Evolutionary conservation across 495 filamentous ascomycete species (phyloP), one percentile per base, ranked within the genome.

Genomic region (Diplogelasinospora grovesii): DNA sequence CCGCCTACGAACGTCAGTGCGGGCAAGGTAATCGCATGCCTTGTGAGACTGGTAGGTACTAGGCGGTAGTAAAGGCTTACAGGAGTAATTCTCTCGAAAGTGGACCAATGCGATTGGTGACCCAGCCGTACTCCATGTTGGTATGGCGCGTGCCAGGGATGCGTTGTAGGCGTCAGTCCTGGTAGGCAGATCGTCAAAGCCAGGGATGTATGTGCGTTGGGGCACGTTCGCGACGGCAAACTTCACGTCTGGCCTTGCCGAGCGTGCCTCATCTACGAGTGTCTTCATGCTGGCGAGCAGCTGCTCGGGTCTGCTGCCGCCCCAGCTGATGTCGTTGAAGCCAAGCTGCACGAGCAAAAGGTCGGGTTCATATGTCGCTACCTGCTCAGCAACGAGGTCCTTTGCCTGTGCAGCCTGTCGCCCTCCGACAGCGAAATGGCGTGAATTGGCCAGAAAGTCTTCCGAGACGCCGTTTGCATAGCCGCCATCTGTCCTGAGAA

Each of bases 291-390:
- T 53, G 14, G 24, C 45, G 4, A 66, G 45, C 0, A 41, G 43
- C 1, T 43, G 37, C 2, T 25, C n/a, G 1, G 60, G 48, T 5
- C 48, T 47, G 26, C 46, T 48, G 24, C 45, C 34, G 20, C 46
- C 27, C 63, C 60, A 66, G 11, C 41, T 59, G 11, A 66, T 37
- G 32, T 66, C 63, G 43, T 66, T 66, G 39, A 64, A 66, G 3
- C 63, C 63, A 5, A 66, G 51, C 42, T 56, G 14, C 24, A 64
- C 50, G 5, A 66, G 46, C 7, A 54, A 48, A 14, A 51, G 55
- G 43, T 73, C 57, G 3, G 58, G 45, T 29, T 59, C 57, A 41
- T 68, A 63, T 26, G 43, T 50, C 19, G 61, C 60, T 6, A 70
- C 61, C 37, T 67, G 44, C 41, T 66, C 54, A 37, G 61, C 60